These are phyloP conservation scores for Populus tremula DNA, from an alignment of 345 rosid species.

Conservation along the genomic window DNA sequence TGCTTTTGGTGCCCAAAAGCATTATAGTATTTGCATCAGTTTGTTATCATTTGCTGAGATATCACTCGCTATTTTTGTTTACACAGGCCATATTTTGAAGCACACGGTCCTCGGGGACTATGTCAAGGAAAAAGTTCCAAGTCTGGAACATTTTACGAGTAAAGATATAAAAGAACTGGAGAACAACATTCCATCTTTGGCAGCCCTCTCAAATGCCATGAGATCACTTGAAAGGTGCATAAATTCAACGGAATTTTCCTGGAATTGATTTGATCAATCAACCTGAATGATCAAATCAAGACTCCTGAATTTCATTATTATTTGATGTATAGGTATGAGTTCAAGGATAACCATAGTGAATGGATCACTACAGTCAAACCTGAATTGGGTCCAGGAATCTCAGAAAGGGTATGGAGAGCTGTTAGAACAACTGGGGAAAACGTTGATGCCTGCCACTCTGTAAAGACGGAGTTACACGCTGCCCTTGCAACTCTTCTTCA, in stretches of 20 bases:
- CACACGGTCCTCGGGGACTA: slow-evolving; percentile 55
- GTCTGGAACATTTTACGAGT: slow-evolving; percentile 57
- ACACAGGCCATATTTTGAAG: slow-evolving; percentile 52
- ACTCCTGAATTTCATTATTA: not conserved
- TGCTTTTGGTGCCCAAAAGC: too few relatives aligned
- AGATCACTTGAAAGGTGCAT: slow-evolving; percentile 58
- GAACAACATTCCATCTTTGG: slow-evolving; percentile 56
- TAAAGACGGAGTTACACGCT: slow-evolving; percentile 46
- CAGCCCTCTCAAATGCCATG: slow-evolving; percentile 79
- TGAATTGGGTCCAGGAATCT: slow-evolving; percentile 64
- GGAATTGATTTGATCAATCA: not conserved
- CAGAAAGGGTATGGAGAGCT: slow-evolving; percentile 62
- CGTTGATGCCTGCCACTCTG: slow-evolving; percentile 40
- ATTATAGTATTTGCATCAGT: not conserved
- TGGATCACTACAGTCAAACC: slow-evolving; percentile 71
- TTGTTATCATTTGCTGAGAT: not conserved
- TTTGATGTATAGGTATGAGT: slow-evolving; percentile 56
- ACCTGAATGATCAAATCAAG: too few relatives aligned
- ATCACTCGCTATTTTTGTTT: not conserved
- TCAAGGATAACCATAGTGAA: slow-evolving; percentile 75
- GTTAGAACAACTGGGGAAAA: slow-evolving; percentile 45
- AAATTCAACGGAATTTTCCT: not conserved
- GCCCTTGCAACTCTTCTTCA: slow-evolving; percentile 66
- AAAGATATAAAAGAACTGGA: slow-evolving; percentile 36
- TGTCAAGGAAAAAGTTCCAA: slow-evolving; percentile 58